These are phyloP conservation scores for Alternaria sp. DNA, from an alignment of 2,329 filamentous ascomycete genomes.

Conservation along the genomic window DNA sequence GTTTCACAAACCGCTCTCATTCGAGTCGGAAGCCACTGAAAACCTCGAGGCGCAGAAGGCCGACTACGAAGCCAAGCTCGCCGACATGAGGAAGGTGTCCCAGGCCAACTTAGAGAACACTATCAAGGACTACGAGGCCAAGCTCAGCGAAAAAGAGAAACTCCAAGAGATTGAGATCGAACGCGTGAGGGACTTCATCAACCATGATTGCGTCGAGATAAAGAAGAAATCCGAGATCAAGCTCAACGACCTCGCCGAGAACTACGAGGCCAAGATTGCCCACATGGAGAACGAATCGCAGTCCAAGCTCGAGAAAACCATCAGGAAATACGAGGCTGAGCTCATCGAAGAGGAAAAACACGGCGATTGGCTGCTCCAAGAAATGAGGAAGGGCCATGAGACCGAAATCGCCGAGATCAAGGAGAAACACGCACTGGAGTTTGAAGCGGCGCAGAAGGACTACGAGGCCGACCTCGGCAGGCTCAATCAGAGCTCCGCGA, in stretches of 20 bases:
- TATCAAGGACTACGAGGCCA: not conserved
- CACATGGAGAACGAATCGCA: not conserved
- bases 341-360: not conserved
- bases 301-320: not conserved
- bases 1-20: not conserved
- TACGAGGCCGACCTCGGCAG: not conserved
- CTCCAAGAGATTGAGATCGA: not conserved
- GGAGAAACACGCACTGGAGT: not conserved
- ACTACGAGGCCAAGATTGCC: not conserved
- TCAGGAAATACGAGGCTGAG: not conserved
- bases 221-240: not conserved
- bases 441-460: not conserved
- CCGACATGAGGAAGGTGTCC: not conserved
- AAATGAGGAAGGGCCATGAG: not conserved
- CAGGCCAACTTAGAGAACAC: not conserved
- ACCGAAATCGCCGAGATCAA: accelerated
- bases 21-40: not conserved
- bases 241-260: not conserved
- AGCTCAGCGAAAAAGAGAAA: not conserved
- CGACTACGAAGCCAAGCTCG: not conserved
- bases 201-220: not conserved
- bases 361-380: not conserved
- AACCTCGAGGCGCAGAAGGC: not conserved
- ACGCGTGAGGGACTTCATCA: not conserved
- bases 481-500: not conserved